Evolutionary conservation across 257 asterid species (phyloP).

Genomic region (Buddleja alternifolia): DNA sequence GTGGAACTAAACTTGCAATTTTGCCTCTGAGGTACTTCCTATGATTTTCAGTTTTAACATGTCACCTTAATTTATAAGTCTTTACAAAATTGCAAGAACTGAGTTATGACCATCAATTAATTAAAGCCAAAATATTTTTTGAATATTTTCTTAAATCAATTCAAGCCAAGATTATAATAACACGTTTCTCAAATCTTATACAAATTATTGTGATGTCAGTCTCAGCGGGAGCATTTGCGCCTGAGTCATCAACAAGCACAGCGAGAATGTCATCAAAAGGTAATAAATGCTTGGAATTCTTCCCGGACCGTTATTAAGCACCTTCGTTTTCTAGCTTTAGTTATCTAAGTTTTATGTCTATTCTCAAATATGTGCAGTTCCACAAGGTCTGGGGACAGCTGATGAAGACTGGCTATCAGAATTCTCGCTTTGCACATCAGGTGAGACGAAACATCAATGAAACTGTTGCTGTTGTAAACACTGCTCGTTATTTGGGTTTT

Average conservation of each 20-base stretch:
- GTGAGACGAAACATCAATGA: slow-evolving; percentile 34
- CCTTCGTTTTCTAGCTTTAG: slow-evolving; percentile 4
- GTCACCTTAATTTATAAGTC: background rate
- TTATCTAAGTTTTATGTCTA: background rate
- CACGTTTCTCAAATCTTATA: background rate
- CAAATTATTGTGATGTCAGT: slow-evolving; percentile 40
- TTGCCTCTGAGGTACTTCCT: too few species aligned
- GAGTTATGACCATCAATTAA: background rate
- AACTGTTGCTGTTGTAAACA: background rate
- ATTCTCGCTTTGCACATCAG: slow-evolving; percentile 99
- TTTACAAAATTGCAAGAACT: background rate
- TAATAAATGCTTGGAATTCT: slow-evolving; percentile 28
- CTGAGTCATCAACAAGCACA: slow-evolving; percentile 73
- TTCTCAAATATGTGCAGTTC: slow-evolving; percentile 59
- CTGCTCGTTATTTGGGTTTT: background rate
- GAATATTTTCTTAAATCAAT: background rate
- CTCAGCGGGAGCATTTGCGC: slow-evolving; percentile 67
- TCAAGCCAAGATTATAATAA: slow-evolving; percentile 10
- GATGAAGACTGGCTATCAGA: slow-evolving; percentile 97
- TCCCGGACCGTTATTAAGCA: slow-evolving; percentile 43
- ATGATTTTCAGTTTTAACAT: background rate
- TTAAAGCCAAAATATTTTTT: too few species aligned
- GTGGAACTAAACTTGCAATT: too few species aligned
- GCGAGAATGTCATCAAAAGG: slow-evolving; percentile 78
- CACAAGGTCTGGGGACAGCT: slow-evolving; percentile 97